A percentile compares a stretch with the other conserved stretches of the same genome.
Evolutionary conservation across 2,329 filamentous ascomycete species (phyloP).

Genomic region (Myriangium duriaei): DNA sequence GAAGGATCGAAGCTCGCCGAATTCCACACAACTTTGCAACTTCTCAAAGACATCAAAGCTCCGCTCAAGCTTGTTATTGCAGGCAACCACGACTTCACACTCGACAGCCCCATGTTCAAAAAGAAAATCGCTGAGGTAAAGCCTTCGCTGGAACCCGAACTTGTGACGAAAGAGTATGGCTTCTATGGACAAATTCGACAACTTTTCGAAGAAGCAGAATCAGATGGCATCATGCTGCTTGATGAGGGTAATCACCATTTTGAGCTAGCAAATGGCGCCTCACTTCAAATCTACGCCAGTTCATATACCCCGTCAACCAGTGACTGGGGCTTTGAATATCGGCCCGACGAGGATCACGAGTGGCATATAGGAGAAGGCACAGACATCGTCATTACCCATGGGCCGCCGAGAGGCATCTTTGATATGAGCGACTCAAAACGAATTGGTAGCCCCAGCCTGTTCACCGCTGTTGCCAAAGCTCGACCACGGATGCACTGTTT

Average conservation of each 20-base stretch:
- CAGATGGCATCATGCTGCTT: slow-evolving; percentile 18
- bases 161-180: slow-evolving; percentile 29
- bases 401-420: slow-evolving; percentile 40
- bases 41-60: slow-evolving; percentile 19
- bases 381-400: slow-evolving; percentile 50
- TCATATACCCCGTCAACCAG: slow-evolving; percentile 45
- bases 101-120: slow-evolving; percentile 24
- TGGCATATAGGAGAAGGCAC: slow-evolving; percentile 17
- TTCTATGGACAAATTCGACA: slow-evolving; percentile 19
- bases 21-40: slow-evolving; percentile 20
- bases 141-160: slow-evolving; percentile 18
- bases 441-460: slow-evolving; percentile 44
- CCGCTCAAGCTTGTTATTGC: slow-evolving; percentile 27
- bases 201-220: slow-evolving; percentile 14
- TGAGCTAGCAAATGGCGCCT: slow-evolving; percentile 35
- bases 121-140: slow-evolving; percentile 21
- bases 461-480: slow-evolving; percentile 37
- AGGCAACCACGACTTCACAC: slow-evolving; percentile 25
- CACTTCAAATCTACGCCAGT: slow-evolving; percentile 40
- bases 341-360: slow-evolving; percentile 33
- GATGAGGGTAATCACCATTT: slow-evolving; percentile 41
- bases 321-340: slow-evolving; percentile 43
- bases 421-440: slow-evolving; percentile 28
- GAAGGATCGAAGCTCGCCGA: slow-evolving; percentile 19
- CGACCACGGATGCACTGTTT: slow-evolving; percentile 46